Evolutionary conservation across 2,329 filamentous ascomycete species (phyloP), one percentile per base, ranked within the genome.

Genomic region (Escovopsis sp.): DNA sequence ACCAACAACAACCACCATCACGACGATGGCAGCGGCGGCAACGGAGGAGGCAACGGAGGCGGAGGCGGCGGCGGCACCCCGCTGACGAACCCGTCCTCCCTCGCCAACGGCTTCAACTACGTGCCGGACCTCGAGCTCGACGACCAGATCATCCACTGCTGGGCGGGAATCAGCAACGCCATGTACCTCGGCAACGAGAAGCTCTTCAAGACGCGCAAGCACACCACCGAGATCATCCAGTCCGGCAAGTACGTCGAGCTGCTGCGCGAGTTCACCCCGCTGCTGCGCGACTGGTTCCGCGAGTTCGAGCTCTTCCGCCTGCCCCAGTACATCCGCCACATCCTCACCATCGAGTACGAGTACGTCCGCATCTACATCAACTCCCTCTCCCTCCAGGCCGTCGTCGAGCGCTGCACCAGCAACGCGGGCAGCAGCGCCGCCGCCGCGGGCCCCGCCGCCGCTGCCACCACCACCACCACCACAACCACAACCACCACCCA

Each of bases 331-430:
- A 80, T 78, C 49, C 66, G 73, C 28, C 78, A 87, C 57, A 88
- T 96, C 45, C 69, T 98, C 28, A 82, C 78, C 7, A 95, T 96
- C 50, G 91, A 98, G 64, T 95, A 91, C 55, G 86, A 96, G 55
- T 95, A 95, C 57, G 86, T 89, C 26, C 77, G 89, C 54, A 83
- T 95, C 40, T 96, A 96, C 57, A 75, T 95, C 64, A 95, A 96
- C 59, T 94, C 88, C 1, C 70, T 98, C 2, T 88, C 88, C 2
- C 68, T 98, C 2, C 91, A 98, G 63, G 91, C 91, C 19, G 87
- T 96, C 4, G 86, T 96, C 6, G 89, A 95, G 61, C 77, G 88
- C 46, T 94, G 85, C 62, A 89, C 86, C 6, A 87, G 74, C 47
- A 82, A 88, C 49, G 78, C 80, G 18, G 66, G 64, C 10, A 67